A percentile compares a stretch with the other conserved stretches of the same genome.
Evolutionary conservation across 805 yeast species (phyloP).

Genomic region (Candida sanyiensis): DNA sequence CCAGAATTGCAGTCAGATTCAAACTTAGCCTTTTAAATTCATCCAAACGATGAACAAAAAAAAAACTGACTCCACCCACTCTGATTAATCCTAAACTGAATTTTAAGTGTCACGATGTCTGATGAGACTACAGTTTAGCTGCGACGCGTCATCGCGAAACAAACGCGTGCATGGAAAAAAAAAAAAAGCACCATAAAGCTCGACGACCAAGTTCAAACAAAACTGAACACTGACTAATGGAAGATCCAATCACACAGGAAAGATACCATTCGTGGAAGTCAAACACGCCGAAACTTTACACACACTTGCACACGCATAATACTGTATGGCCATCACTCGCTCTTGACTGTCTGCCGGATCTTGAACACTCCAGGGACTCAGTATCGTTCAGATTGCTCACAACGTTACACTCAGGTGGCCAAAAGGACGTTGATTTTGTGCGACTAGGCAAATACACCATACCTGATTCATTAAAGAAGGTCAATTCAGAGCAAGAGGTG

Average conservation of each 20-base stretch:
- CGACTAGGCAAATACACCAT: conserved; percentile 27
- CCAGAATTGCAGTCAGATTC: no score
- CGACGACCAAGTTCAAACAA: no score
- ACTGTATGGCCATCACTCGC: conserved; percentile 68
- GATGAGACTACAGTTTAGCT: no score
- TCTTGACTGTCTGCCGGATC: conserved; percentile 59
- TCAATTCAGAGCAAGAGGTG: conserved; percentile 8
- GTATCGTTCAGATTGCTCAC: conserved; percentile 42
- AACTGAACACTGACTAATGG: no score
- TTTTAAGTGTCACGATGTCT: no score
- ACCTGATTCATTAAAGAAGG: background rate
- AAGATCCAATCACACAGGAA: conserved; percentile 7
- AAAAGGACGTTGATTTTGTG: conserved; percentile 48
- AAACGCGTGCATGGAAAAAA: background rate
- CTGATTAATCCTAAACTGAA: no score
- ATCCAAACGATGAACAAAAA: no score
- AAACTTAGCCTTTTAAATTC: no score
- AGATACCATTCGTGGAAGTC: conserved; percentile 60
- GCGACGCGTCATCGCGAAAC: background rate
- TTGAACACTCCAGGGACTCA: conserved; percentile 18
- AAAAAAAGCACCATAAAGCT: background rate
- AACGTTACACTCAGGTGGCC: conserved; percentile 62
- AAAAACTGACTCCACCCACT: no score
- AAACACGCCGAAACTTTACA: conserved; percentile 71
- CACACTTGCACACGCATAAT: conserved; percentile 62